These are phyloP conservation scores for Lagenidium sp. DNA, from an alignment of 352 stramenopile genomes.

Conservation along the genomic window DNA sequence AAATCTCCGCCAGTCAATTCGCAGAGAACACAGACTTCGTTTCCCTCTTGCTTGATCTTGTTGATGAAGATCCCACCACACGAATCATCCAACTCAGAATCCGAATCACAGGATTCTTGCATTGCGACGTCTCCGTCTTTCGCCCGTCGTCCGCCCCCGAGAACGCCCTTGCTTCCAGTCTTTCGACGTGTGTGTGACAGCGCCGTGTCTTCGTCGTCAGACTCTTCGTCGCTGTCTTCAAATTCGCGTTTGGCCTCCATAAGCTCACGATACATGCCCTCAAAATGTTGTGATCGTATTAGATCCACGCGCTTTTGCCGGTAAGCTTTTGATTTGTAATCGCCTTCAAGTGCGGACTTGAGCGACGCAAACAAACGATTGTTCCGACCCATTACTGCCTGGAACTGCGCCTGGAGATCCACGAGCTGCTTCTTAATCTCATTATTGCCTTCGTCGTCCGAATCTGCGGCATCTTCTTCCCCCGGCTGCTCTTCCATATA, in stretches of 20 bases:
- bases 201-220: conserved; percentile 14
- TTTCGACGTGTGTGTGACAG: neutral
- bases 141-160: neutral
- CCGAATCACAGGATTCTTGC: conserved; percentile 13
- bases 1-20: conserved; percentile 72
- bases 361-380: conserved; percentile 27
- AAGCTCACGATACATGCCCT: conserved; percentile 63
- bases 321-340: conserved; percentile 42
- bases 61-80: conserved; percentile 74
- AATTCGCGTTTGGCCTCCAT: conserved; percentile 27
- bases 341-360: conserved; percentile 23
- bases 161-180: no score
- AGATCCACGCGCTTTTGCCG: conserved; percentile 29
- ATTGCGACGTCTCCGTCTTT: conserved; percentile 11
- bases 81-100: conserved; percentile 44
- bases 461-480: conserved; percentile 27
- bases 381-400: conserved; percentile 27
- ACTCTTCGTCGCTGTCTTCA: conserved; percentile 39
- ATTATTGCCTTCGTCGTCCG: conserved; percentile 33
- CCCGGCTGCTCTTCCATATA: conserved; percentile 23
- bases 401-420: conserved; percentile 35
- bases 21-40: conserved; percentile 62
- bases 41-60: conserved; percentile 60
- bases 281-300: conserved; percentile 50
- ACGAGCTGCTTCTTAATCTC: conserved; percentile 46